Evolutionary conservation across 192 early-diverging fungal species (phyloP).

Genomic region (Physocladia obscura): DNA sequence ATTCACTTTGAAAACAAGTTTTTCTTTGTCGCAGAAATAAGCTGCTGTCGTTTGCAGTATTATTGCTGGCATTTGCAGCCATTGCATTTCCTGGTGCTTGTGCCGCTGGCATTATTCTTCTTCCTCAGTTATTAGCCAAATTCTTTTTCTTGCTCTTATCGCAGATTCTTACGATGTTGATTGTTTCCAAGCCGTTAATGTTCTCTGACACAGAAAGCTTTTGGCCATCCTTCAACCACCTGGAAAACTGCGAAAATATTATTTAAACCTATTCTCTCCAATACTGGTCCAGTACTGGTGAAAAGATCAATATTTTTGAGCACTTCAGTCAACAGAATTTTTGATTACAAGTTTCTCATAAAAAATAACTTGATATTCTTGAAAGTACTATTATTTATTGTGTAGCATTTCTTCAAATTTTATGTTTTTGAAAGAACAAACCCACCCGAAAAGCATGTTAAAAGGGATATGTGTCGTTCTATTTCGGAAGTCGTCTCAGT

Average conservation of each 20-base stretch:
- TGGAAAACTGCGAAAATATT: constrained; percentile 11
- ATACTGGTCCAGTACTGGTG: constrained; percentile 57
- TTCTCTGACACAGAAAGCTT: constrained; percentile 67
- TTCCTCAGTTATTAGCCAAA: neutral
- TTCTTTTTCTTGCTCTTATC: constrained; percentile 36
- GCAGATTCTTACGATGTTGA: constrained; percentile 78
- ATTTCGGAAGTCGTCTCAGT: constrained; percentile 37
- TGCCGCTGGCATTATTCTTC: neutral
- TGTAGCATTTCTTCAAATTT: too few species aligned
- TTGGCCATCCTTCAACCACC: constrained; percentile 77
- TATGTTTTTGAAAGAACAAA: neutral
- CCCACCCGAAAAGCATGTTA: neutral
- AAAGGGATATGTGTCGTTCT: neutral
- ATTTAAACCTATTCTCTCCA: neutral
- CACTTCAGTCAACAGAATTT: constrained; percentile 75
- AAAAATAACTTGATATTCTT: too few species aligned
- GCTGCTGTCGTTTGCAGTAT: too few species aligned
- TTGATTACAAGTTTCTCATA: too few species aligned
- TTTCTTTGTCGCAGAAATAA: neutral
- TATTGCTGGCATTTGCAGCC: neutral
- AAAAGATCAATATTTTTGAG: constrained; percentile 54
- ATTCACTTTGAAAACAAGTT: constrained; percentile 29
- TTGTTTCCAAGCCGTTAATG: constrained; percentile 72
- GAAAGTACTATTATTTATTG: too few species aligned
- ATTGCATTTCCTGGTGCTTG: neutral